Conservation (phyloP, 768 basidiomycete species). For the Phlegmacium glaucopus region DNA sequence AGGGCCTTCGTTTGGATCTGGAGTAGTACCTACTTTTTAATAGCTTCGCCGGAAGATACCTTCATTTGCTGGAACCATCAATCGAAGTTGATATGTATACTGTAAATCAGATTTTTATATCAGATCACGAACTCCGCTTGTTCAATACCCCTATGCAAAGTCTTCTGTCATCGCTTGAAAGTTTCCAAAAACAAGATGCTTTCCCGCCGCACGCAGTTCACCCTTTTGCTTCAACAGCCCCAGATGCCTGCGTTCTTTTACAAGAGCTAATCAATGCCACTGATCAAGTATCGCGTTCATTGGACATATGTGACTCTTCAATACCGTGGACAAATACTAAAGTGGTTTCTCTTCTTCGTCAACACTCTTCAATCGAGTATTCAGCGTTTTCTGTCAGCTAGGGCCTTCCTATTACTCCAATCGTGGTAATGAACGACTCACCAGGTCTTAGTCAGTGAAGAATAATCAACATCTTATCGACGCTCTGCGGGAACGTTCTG, state of each 20-base stretch:
- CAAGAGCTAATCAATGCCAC: slow-evolving; percentile 50
- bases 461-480: slow-evolving; percentile 47
- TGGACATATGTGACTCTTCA: slow-evolving; percentile 44
- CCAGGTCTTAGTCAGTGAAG: slow-evolving; percentile 44
- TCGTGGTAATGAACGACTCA: too few relatives aligned
- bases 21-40: slow-evolving; percentile 13
- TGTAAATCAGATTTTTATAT: neutral
- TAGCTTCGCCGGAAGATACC: neutral
- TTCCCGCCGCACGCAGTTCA: slow-evolving; percentile 37
- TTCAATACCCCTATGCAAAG: slow-evolving; percentile 25
- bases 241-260: slow-evolving; percentile 41
- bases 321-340: slow-evolving; percentile 59
- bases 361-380: slow-evolving; percentile 53
- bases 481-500: slow-evolving; percentile 42
- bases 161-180: slow-evolving; percentile 42
- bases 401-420: neutral
- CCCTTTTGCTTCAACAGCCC: slow-evolving; percentile 41
- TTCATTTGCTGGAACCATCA: too few relatives aligned
- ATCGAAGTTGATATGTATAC: too few relatives aligned
- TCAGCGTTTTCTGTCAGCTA: slow-evolving; percentile 49
- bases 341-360: slow-evolving; percentile 63
- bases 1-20: slow-evolving; percentile 15
- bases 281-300: slow-evolving; percentile 49
- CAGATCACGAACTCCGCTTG: slow-evolving; percentile 8
- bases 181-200: slow-evolving; percentile 33